Base-by-base conservation (phyloP, 2,329 filamentous ascomycete genomes). In the Exophiala dermatitidis region DNA sequence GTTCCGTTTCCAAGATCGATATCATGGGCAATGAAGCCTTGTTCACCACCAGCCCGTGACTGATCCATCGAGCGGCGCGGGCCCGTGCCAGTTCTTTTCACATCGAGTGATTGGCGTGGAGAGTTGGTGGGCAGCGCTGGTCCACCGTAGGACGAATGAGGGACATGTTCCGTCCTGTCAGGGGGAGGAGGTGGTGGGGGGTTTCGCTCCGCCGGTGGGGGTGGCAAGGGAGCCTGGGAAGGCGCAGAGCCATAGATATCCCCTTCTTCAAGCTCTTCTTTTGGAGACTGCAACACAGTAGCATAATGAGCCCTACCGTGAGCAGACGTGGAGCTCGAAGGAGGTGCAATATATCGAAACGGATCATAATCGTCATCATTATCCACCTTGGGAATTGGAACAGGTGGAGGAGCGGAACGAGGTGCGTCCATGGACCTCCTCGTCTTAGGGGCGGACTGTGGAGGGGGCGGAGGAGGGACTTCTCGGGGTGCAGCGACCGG, bases 11-110 rank as follows among this genome's bases (percentile, higher is more conserved):
- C 84, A 36, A 97, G 75, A 64, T 97, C 90, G 52, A 97, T 72
- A 56, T 97, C 90, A 52, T 84, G 84, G 38, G 93, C 93, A 58
- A 97, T 91, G 65, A 84, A 94, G 1, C 89, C 88, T 42, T 85
- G 83, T 60, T 91, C 88, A 54, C 83, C 78, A 4, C 84, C 85
- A 1, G 88, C 84, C 44, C 91, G 82, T 37, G 79, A 71, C 52
- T 86, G 74, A 61, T 98, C 93, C 69, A 87, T 81, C 2, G 90
- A 95, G 54, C 78, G 72, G 50, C 83, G 78, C 29, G 72, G 66
- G 49, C 69, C 72, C 3, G 71, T 71, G 30, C 72, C 67, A 10
- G 70, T 71, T 55, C 85, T 77, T 34, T 77, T 73, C 8, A 84
- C 71, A 63, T 93, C 88, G 48, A 84, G 63, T 8, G 85, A 89